phyloP scores from a whole-genome alignment of 2,329 filamentous ascomycete genomes.

The Decorospora gaudefroyi region DNA sequence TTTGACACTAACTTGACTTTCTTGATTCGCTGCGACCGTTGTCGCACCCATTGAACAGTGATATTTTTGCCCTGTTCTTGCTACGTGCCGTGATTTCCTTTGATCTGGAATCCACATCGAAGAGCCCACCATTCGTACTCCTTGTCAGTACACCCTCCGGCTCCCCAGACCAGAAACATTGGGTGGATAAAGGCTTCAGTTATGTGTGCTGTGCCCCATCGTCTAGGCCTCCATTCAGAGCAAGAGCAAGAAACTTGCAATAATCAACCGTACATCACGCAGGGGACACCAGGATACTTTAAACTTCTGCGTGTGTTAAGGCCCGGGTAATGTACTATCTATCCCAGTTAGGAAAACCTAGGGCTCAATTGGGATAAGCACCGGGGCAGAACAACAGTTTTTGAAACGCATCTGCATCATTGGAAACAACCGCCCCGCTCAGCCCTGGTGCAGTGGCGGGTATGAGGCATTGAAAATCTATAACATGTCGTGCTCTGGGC shows the following conservation, averaged over 20 bases:
- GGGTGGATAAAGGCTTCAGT: background rate
- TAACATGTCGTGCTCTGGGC: conserved; percentile 18
- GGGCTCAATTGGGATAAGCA: conserved; percentile 14
- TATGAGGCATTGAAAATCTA: conserved; percentile 8
- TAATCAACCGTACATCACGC: conserved; percentile 8
- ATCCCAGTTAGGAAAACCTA: conserved; percentile 8
- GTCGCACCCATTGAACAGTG: background rate
- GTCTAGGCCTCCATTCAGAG: no score
- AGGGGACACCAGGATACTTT: conserved; percentile 5
- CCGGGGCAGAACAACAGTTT: no score
- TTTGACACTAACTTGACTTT: no score
- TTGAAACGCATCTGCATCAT: conserved; percentile 26
- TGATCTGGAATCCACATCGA: background rate
- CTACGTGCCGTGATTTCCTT: no score
- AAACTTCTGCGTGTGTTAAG: conserved; percentile 17
- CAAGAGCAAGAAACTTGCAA: conserved; percentile 1
- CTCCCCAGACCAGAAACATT: background rate
- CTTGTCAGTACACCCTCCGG: background rate
- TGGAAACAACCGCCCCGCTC: conserved; percentile 27
- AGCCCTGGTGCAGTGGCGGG: conserved; percentile 10
- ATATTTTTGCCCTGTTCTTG: no score
- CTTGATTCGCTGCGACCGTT: background rate
- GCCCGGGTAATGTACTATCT: conserved; percentile 14
- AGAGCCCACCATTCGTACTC: background rate
- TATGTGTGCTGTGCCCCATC: no score